Conservation (phyloP, 768 basidiomycete species). For the Russula foetens region DNA sequence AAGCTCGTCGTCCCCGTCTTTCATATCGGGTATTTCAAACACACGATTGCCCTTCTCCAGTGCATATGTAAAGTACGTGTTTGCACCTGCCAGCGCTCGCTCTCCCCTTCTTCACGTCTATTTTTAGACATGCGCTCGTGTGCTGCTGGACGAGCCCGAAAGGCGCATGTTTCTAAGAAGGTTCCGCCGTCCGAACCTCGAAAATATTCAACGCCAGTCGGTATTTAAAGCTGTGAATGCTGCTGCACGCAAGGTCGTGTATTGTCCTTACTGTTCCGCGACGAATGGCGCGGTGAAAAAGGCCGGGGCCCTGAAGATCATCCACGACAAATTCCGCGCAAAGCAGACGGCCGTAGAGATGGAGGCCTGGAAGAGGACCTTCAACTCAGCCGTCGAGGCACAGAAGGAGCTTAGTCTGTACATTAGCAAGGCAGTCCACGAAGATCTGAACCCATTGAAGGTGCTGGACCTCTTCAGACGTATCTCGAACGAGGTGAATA, state of each 20-base stretch:
- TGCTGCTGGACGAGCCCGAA: constrained; percentile 82
- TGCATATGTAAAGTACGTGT: constrained; percentile 87
- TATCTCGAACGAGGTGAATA: constrained; percentile 79
- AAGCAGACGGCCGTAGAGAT: constrained; percentile 88
- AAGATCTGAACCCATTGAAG: constrained; percentile 92
- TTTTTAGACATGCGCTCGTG: constrained; percentile 77
- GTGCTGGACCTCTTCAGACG: constrained; percentile 87
- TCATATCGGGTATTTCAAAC: constrained; percentile 97
- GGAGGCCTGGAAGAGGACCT: constrained; percentile 80
- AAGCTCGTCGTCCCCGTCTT: constrained; percentile 95
- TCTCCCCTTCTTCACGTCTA: neutral
- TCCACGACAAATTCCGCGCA: constrained; percentile 94
- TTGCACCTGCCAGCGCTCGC: neutral
- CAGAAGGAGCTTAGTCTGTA: constrained; percentile 83
- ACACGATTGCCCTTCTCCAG: constrained; percentile 87
- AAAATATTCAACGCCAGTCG: constrained; percentile 83
- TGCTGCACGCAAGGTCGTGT: constrained; percentile 80
- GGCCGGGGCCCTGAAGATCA: constrained; percentile 88
- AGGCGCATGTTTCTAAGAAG: constrained; percentile 76
- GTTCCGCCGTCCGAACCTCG: constrained; percentile 86
- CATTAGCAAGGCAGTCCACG: constrained; percentile 79
- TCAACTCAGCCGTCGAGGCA: constrained; percentile 71
- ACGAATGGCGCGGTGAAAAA: constrained; percentile 97
- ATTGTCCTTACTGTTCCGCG: constrained; percentile 89
- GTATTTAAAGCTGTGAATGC: constrained; percentile 81